Evolutionary conservation across 345 rosid species (phyloP).

Genomic region (Eucalyptus globulus): DNA sequence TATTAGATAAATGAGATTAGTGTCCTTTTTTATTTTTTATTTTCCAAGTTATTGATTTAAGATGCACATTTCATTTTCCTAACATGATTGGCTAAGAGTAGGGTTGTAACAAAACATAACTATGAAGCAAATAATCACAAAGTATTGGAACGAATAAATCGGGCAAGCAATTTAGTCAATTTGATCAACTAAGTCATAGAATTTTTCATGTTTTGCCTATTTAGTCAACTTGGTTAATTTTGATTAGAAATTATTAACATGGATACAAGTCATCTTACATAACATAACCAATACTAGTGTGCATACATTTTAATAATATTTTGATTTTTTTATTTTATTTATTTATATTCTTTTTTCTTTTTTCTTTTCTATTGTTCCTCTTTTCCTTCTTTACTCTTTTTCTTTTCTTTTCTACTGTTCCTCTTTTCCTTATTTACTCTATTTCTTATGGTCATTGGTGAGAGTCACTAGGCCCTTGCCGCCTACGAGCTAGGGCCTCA

Average conservation of each 20-base stretch:
- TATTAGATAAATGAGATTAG: not conserved
- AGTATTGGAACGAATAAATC: not conserved
- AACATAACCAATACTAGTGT: rapidly evolving
- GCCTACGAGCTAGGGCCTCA: rapidly evolving
- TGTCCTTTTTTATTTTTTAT: not conserved
- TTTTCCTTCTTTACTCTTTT: not conserved
- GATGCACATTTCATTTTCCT: not conserved
- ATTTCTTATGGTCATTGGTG: no score
- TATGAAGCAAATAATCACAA: not conserved
- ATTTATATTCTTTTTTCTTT: rapidly evolving
- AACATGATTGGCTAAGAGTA: not conserved
- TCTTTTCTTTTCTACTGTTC: no score
- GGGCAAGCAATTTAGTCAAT: not conserved
- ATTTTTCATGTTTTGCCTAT: not conserved
- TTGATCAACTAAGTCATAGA: not conserved
- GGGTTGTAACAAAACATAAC: not conserved
- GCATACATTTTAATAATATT: no score
- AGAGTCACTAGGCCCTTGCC: not conserved
- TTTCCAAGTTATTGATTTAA: not conserved
- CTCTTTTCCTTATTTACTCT: not conserved
- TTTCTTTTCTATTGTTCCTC: no score
- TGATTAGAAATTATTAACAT: rapidly evolving
- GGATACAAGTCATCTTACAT: rapidly evolving
- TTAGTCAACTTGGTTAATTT: no score
- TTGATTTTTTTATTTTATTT: rapidly evolving